phyloP scores from a whole-genome alignment of 2,329 filamentous ascomycete genomes.

The Clonostachys rosea region DNA sequence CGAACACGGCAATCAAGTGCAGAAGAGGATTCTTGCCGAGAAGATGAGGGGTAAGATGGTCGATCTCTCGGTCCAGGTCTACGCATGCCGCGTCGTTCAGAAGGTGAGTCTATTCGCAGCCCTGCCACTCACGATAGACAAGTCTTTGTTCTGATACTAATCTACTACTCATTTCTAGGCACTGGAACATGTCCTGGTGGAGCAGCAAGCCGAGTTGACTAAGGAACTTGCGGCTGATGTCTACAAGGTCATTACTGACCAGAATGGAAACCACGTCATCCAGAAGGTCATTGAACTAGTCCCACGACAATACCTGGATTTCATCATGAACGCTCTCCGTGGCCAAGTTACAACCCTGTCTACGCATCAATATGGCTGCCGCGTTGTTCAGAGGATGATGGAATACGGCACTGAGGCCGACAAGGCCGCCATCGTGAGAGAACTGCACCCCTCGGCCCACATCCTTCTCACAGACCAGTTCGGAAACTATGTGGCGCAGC shows the following conservation, averaged over 20 bases:
- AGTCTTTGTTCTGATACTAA: conserved; percentile 13
- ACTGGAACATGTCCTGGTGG: conserved; percentile 83
- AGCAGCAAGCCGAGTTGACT: conserved; percentile 81
- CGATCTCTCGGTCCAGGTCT: conserved; percentile 79
- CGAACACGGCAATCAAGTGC: conserved; percentile 88
- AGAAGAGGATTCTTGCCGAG: conserved; percentile 82
- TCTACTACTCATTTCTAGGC: conserved; percentile 46
- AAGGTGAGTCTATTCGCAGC: conserved; percentile 52
- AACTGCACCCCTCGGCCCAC: conserved; percentile 69
- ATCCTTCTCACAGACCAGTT: conserved; percentile 81
- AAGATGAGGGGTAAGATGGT: conserved; percentile 85
- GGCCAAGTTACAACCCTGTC: conserved; percentile 71
- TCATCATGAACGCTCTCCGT: conserved; percentile 77
- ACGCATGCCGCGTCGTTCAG: conserved; percentile 92
- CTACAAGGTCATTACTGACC: conserved; percentile 73
- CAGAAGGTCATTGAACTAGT: conserved; percentile 87
- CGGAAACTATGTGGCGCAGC: conserved; percentile 95
- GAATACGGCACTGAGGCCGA: conserved; percentile 74
- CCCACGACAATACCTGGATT: conserved; percentile 72
- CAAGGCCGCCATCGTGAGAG: conserved; percentile 66
- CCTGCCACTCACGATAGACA: no score
- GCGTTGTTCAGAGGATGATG: conserved; percentile 88
- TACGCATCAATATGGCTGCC: conserved; percentile 80
- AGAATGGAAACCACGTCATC: conserved; percentile 94
- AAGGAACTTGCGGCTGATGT: conserved; percentile 77